Conservation (phyloP, 768 basidiomycete genomes). For the Dacryopinax primogenitus region DNA sequence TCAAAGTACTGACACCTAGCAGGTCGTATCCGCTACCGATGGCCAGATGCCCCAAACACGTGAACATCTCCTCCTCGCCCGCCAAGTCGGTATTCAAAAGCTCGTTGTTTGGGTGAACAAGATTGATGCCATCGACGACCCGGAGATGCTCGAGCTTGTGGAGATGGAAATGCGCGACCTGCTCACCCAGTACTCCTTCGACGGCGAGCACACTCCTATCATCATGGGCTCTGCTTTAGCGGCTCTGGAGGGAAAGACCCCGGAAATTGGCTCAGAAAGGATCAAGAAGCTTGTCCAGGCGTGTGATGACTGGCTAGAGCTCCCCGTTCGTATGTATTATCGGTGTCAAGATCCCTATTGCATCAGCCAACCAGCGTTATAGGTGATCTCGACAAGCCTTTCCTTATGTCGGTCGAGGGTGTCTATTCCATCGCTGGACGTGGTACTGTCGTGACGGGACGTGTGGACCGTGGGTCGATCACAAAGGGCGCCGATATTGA, state of each 20-base stretch:
- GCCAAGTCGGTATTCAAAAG: conserved; percentile 94
- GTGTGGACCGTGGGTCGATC: conserved; percentile 85
- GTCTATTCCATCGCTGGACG: conserved; percentile 97
- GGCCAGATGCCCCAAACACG: conserved; percentile 99
- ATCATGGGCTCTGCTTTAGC: conserved; percentile 94
- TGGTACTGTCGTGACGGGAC: conserved; percentile 93
- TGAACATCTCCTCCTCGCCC: conserved; percentile 92
- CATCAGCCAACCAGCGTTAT: conserved; percentile 11
- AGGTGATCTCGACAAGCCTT: conserved; percentile 97
- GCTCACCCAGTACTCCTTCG: conserved; percentile 80
- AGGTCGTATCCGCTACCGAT: conserved; percentile 87
- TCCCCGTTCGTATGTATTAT: conserved; percentile 64
- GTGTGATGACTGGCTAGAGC: conserved; percentile 89
- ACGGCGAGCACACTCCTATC: conserved; percentile 97
- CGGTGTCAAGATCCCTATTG: background rate
- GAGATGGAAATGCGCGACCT: conserved; percentile 99
- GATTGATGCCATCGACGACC: conserved; percentile 89
- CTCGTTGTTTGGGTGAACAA: conserved; percentile 99
- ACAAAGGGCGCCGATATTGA: conserved; percentile 89
- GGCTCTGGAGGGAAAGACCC: conserved; percentile 76
- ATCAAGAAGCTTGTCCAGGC: conserved; percentile 70
- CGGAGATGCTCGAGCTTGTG: conserved; percentile 97
- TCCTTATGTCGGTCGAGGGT: conserved; percentile 88
- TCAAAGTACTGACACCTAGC: background rate
- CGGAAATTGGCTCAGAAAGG: conserved; percentile 66